Evolutionary conservation across 345 rosid genomes (phyloP), one percentile per base, ranked within the genome.

Genomic region (Eucalyptus paniculata): DNA sequence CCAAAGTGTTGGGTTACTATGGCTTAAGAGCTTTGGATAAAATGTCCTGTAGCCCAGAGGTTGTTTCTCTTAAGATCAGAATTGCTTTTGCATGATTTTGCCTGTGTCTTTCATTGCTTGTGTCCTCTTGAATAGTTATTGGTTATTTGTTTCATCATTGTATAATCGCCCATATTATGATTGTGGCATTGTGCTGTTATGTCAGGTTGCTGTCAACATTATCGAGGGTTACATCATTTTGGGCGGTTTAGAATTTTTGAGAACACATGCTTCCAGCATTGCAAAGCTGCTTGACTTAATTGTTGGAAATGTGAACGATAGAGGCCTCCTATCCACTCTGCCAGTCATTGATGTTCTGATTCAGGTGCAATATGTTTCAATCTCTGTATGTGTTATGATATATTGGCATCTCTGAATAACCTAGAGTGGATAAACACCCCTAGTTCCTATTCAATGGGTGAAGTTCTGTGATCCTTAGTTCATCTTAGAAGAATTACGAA

Each of bases 261-360:
- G 92, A 86, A 90, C 95, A 93, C 98, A 98, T 90, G 96, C 97
- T 91, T 92, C 99, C 91, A 94, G 86, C 90, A 95, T 98, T 80
- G 98, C 99, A 87, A 97, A 95, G 91, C 95, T 98, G 92, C 97
- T 98, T 90, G 98, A 98, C 93, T 92, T 97, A 89, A 93, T 98
- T 89, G 96, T 98, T 77, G 99, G 97, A 92, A 98, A 96, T 94
- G 99, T 98, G 86, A 97, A 96, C 86, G 96, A 98, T 90, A 93
- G 91, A 90, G 99, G 99, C 83, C 93, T 98, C 90, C 95, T 94
- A 89, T 92, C 98, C 87, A 91, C 93, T 88, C 96, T 97, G 91
- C 99, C 99, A 72, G 96, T 97, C 91, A 93, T 98, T 90, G 99
- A 97, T 93, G 90, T 96, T 90, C 94, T 97, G 88, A 92, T 98